phyloP scores from a whole-genome alignment of 2,329 filamentous ascomycete genomes.

The Trichoderma sp. region DNA sequence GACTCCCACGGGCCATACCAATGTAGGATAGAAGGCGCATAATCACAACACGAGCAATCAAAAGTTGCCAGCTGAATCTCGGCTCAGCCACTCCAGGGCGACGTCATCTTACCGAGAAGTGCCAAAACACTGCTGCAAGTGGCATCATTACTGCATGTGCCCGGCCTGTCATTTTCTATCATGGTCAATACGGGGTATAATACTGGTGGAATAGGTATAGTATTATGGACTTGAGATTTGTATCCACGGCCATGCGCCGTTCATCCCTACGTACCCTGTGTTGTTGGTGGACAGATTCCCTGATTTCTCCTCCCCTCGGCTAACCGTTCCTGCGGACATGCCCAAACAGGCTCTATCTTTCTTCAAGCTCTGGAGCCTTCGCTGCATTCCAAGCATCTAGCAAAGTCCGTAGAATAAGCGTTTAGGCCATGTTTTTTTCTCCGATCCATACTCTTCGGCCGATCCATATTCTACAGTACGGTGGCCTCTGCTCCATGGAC shows the following conservation, averaged over 20 bases:
- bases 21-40: background rate
- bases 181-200: background rate
- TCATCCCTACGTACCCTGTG: background rate
- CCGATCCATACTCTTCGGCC: background rate
- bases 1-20: background rate
- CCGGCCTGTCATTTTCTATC: background rate
- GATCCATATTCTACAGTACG: background rate
- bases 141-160: background rate
- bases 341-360: background rate
- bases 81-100: conserved; percentile 19
- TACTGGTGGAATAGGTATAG: background rate
- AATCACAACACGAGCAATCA: background rate
- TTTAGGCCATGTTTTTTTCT: background rate
- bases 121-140: background rate
- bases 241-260: background rate
- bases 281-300: background rate
- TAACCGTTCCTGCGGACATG: background rate
- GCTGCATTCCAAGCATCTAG: background rate
- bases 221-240: background rate
- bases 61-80: conserved; percentile 1
- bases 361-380: background rate
- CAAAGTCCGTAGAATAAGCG: background rate
- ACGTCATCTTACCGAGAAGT: conserved; percentile 14
- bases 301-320: background rate
- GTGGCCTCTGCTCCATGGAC: background rate